Evolutionary conservation across 768 basidiomycete genomes (phyloP).

Genomic region (Lactarius tabidus): DNA sequence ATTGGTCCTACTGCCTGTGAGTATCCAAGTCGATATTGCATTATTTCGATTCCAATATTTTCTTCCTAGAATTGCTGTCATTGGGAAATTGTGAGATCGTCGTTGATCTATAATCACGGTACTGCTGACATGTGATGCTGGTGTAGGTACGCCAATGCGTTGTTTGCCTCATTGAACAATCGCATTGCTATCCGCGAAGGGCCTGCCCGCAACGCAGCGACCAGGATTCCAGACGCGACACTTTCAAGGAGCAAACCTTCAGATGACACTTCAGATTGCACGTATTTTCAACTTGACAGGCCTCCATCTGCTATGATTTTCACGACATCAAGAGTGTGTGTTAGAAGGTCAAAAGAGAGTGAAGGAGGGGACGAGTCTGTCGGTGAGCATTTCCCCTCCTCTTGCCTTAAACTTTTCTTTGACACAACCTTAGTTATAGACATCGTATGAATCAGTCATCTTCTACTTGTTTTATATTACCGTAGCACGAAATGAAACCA

Average conservation of each 20-base stretch:
- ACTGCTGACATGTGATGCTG: neutral
- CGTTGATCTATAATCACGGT: neutral
- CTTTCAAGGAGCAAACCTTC: neutral
- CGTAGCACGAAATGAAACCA: neutral
- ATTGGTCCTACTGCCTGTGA: constrained; percentile 13
- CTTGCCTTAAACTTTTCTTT: neutral
- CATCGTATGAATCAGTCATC: neutral
- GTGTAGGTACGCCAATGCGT: constrained; percentile 13
- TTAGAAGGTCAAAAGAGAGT: neutral
- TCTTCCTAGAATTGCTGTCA: constrained; percentile 1
- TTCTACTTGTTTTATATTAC: neutral
- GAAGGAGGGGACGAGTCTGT: neutral
- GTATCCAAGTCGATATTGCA: neutral
- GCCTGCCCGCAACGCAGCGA: neutral
- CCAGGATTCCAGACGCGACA: neutral
- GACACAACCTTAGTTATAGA: neutral
- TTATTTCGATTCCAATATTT: neutral
- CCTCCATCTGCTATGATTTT: neutral
- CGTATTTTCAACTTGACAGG: neutral
- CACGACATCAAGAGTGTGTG: neutral
- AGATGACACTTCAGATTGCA: neutral
- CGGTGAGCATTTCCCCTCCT: neutral
- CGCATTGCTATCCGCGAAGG: constrained; percentile 11
- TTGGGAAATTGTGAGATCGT: constrained; percentile 13
- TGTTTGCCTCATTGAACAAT: constrained; percentile 15